Evolutionary conservation across 768 basidiomycete genomes (phyloP).

Genomic region (Phaeolepiota aurea): DNA sequence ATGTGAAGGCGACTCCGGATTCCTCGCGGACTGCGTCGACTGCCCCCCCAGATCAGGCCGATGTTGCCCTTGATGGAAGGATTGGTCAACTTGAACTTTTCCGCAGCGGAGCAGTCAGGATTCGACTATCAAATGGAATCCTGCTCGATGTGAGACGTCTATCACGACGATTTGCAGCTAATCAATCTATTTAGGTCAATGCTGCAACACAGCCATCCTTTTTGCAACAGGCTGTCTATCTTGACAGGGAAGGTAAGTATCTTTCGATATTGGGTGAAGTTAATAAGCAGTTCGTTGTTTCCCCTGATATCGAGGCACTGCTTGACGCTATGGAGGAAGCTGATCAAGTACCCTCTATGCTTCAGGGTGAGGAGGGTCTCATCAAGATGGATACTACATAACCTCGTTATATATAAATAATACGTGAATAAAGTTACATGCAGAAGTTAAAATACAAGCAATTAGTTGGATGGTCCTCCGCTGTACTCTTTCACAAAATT

Average conservation of each 20-base stretch:
- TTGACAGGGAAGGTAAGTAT: conserved; percentile 52
- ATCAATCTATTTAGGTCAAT: conserved; percentile 43
- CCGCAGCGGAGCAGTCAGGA: conserved; percentile 78
- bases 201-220: conserved; percentile 82
- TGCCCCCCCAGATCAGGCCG: conserved; percentile 17
- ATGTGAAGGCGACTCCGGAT: conserved; percentile 36
- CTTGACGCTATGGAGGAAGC: conserved; percentile 55
- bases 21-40: conserved; percentile 18
- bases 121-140: conserved; percentile 75
- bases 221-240: conserved; percentile 75
- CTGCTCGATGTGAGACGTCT: conserved; percentile 63
- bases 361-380: conserved; percentile 37
- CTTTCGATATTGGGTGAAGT: conserved; percentile 79
- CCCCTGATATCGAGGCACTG: conserved; percentile 75
- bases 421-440: neutral
- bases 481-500: conserved; percentile 24
- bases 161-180: conserved; percentile 3
- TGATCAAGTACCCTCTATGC: conserved; percentile 22
- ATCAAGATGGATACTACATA: conserved; percentile 41
- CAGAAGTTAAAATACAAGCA: neutral
- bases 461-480: neutral
- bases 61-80: conserved; percentile 54
- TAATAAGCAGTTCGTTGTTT: conserved; percentile 75
- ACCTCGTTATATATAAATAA: neutral
- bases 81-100: conserved; percentile 85